Conservation (phyloP, 257 asterid species). For the Asclepias syriaca region DNA sequence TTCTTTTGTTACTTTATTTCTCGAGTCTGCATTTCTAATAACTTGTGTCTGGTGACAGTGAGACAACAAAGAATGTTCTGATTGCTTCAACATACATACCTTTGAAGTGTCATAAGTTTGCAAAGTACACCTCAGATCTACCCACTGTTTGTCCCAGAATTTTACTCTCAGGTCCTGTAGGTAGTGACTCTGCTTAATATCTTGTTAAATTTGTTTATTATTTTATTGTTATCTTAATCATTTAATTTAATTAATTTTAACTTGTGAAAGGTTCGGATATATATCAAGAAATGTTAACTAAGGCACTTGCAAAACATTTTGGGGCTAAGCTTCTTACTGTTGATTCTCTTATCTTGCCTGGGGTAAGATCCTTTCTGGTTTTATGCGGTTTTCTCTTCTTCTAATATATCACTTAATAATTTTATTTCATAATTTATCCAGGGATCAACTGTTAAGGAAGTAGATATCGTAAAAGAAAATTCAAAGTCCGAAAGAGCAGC, state of each 20-base stretch:
- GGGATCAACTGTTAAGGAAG: conserved; percentile 60
- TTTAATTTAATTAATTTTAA: neutral
- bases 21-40: neutral
- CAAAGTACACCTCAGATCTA: conserved; percentile 57
- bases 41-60: conserved; percentile 40
- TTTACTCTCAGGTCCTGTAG: conserved; percentile 82
- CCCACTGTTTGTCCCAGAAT: conserved; percentile 75
- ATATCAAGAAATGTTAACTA: conserved; percentile 70
- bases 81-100: conserved; percentile 68
- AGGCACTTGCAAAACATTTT: conserved; percentile 72
- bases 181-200: conserved; percentile 31
- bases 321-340: conserved; percentile 61
- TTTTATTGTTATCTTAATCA: conserved; percentile 13
- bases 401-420: neutral
- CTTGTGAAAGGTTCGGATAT: conserved; percentile 69
- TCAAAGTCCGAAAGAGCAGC: conserved; percentile 61
- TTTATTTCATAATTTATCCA: conserved; percentile 22
- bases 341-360: conserved; percentile 59
- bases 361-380: conserved; percentile 46
- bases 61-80: conserved; percentile 70
- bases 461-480: conserved; percentile 57
- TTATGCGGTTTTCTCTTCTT: conserved; percentile 8
- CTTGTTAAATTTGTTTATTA: neutral
- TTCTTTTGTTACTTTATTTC: neutral
- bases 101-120: conserved; percentile 48